phyloP scores from a whole-genome alignment of 345 rosid genomes.

The Hibiscus trionum region DNA sequence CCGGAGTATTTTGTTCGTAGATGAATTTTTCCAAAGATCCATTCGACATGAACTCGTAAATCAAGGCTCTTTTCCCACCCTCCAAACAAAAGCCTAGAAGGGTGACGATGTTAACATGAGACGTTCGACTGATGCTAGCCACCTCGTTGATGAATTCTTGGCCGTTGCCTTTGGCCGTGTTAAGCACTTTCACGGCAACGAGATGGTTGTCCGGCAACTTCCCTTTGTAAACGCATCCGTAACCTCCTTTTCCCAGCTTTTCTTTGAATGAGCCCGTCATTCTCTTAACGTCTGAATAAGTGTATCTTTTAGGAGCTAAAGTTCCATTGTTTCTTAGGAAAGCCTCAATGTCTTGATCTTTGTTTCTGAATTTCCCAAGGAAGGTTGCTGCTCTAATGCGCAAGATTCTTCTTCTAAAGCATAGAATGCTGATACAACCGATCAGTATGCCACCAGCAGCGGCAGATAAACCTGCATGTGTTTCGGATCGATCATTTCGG shows the following conservation, averaged over 20 bases:
- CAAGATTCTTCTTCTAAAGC: not conserved
- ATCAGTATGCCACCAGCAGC: not conserved
- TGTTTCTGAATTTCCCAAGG: not conserved
- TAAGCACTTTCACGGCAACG: slow-evolving; percentile 5
- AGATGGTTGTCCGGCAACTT: not conserved
- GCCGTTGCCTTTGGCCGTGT: not conserved
- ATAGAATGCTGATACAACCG: not conserved
- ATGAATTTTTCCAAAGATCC: slow-evolving; percentile 25
- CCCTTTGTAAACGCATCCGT: slow-evolving; percentile 1
- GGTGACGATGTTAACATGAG: slow-evolving; percentile 24
- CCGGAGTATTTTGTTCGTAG: not conserved
- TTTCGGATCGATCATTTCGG: no score
- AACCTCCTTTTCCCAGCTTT: slow-evolving; percentile 2
- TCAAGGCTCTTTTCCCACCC: slow-evolving; percentile 14
- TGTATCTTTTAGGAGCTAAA: slow-evolving; percentile 11
- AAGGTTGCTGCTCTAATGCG: not conserved
- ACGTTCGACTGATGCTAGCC: slow-evolving; percentile 22
- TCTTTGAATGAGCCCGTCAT: not conserved
- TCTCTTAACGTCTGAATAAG: slow-evolving; percentile 6
- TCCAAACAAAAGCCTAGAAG: slow-evolving; percentile 15
- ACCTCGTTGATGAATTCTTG: slow-evolving; percentile 5
- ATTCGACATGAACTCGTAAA: slow-evolving; percentile 22
- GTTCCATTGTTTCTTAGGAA: slow-evolving; percentile 2
- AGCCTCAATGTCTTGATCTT: not conserved
- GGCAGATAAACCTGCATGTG: not conserved